A percentile compares a stretch with the other conserved stretches of the same genome.
Evolutionary conservation across 2,329 filamentous ascomycete species (phyloP).

Genomic region (Diaporthe sp.): DNA sequence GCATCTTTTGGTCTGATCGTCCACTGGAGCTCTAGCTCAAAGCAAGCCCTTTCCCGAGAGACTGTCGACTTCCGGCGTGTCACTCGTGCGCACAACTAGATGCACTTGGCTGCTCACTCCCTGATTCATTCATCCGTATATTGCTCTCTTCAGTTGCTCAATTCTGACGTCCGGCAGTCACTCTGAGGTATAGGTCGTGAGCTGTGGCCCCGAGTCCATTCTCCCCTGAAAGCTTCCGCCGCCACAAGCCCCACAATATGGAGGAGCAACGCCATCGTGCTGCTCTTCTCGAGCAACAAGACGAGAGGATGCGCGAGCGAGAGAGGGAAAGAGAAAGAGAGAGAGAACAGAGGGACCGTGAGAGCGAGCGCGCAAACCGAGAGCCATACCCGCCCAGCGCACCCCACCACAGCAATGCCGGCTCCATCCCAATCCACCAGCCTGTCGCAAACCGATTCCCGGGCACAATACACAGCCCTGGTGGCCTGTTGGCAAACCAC

Average conservation of each 20-base stretch:
- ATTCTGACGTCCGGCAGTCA: constrained; percentile 37
- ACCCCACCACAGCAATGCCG: constrained; percentile 88
- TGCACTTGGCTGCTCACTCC: not conserved
- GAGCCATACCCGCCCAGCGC: constrained; percentile 76
- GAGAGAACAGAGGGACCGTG: constrained; percentile 75
- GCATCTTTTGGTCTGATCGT: constrained; percentile 1
- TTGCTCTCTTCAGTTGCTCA: not conserved
- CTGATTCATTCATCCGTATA: not conserved
- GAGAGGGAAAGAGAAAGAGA: constrained; percentile 75
- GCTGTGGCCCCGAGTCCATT: constrained; percentile 32
- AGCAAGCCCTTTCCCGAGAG: constrained; percentile 7
- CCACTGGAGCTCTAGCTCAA: constrained; percentile 9
- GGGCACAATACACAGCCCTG: constrained; percentile 90
- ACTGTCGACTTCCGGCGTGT: not conserved
- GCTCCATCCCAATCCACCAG: constrained; percentile 92
- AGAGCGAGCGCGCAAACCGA: constrained; percentile 57
- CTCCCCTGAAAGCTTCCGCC: constrained; percentile 56
- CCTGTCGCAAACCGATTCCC: constrained; percentile 87
- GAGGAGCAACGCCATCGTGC: constrained; percentile 63
- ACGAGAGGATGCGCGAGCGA: constrained; percentile 63
- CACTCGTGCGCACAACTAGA: constrained; percentile 10
- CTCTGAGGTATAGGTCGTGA: constrained; percentile 35
- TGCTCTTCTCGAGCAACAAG: constrained; percentile 58
- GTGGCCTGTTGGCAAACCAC: constrained; percentile 85
- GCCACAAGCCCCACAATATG: constrained; percentile 62